Evolutionary conservation across 345 rosid genomes (phyloP), one percentile per base, ranked within the genome.

Genomic region (Murraya paniculata): DNA sequence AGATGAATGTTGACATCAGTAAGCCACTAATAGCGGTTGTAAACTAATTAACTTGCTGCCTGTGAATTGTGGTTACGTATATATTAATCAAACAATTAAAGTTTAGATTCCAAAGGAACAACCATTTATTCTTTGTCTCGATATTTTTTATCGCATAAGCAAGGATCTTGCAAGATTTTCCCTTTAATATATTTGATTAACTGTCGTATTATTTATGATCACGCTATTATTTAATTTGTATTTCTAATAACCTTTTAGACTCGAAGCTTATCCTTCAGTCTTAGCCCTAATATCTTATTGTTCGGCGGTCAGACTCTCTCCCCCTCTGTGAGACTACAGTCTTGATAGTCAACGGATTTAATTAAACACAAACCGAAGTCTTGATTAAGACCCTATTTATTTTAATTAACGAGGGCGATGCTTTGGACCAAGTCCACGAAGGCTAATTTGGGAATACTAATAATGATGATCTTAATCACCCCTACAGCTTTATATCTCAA

Each of bases 1-100:
- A 76, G 86, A 87, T 83, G 48, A 78, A 59, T 62, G 81, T 76
- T 81, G 82, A 78, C 86, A 80, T 58, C 84, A 75, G 30, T 69
- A 70, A 11, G 67, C 68, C 81, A 83, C 74, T 81, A 75, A 65
- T 56, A 74, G 69, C 77, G 73, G 85, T 71, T 73, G 48, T 31
- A 73, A 78, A 68, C 75, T 73, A 58, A 22, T 69, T 50, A 76
- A 73, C 35, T 27, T 72, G 48, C 33, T 56, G 10, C 25, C 22
- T 56, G 50, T 79, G 50, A 56, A 18, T 55, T 56, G 50, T 79
- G 50, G 36, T 79, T 70, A 41, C 45, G 6, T 33, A 28, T 65
- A 19, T 59, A 6, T 61, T 9, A 38, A 25, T 5, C 33, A 64
- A 64, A 31, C 38, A 31, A 64, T 31, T 64, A 24, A 28, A 33